Base-by-base conservation (phyloP, 768 basidiomycete genomes). In the Sutorius australiensis region DNA sequence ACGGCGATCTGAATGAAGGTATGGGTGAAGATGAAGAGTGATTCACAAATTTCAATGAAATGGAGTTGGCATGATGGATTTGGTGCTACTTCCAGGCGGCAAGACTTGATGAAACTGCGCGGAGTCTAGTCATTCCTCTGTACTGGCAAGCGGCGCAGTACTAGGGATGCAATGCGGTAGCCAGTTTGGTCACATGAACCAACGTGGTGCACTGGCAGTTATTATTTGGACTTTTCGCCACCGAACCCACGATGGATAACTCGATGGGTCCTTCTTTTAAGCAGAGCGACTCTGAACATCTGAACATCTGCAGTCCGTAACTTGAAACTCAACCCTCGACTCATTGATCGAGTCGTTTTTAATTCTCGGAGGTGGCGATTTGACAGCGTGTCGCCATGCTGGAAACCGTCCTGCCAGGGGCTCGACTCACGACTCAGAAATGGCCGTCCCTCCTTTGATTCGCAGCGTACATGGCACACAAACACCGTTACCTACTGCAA, bases 21-120 rank as follows among this genome's bases (percentile, higher is more conserved):
- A 42, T 61, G 30, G 68, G 57, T 2, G 68, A 65, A 43, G 63
- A 58, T 14, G 64, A 62, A 33, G 57, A 50, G 34, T 61, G 32
- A 57, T 16, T 16, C 13, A 10, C 34, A 16, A 38, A 8, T 36
- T 14, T 24, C 24, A 37, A 28, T 21, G 16, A 7, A 30, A 14
- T 31, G 17, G 32, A 16, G 9, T 36, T 30, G 27, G 34, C n/a
- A 11, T 30, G 19, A 27, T 43, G 40, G 19, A 39, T 27, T 24
- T 9, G 8, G 12, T 16, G 30, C 19, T 38, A 14, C 19, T 17
- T 38, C 27, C 13, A 11, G 21, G 13, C 28, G 8, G 16, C 46
- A n/a, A 12, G 33, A 24, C 16, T 16, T 17, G n/a, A 14, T 36
- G 12, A 34, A 4, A 24, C 24, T 24, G 24, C 4, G 24, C 24